phyloP scores from a whole-genome alignment of 176 grass and related monocot genomes.

The Musa beccarii region DNA sequence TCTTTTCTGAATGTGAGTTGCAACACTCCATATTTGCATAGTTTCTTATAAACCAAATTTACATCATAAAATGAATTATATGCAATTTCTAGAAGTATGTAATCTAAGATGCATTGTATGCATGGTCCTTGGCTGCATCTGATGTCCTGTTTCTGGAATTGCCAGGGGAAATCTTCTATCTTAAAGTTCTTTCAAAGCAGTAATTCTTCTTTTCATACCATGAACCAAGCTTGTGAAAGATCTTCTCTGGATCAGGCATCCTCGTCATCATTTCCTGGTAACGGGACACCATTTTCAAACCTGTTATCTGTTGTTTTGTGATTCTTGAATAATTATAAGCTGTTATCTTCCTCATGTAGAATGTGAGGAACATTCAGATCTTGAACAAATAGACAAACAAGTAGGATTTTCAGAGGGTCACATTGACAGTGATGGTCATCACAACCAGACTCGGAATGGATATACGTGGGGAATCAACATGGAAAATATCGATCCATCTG shows the following conservation, averaged over 20 bases:
- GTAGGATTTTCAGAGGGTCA: not conserved
- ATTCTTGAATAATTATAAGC: conserved; percentile 2
- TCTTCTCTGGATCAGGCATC: conserved; percentile 19
- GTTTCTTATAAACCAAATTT: no score
- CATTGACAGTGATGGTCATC: not conserved
- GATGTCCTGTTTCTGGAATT: not conserved
- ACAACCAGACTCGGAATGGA: conserved; percentile 9
- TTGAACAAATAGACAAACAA: conserved; percentile 25
- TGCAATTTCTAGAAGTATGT: no score
- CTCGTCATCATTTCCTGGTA: conserved; percentile 21
- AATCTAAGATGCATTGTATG: not conserved
- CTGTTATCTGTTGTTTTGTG: not conserved
- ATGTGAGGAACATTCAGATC: conserved; percentile 25
- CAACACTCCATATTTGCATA: not conserved
- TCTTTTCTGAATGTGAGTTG: no score
- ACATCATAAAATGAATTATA: no score
- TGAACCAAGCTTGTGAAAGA: conserved; percentile 26
- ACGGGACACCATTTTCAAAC: not conserved
- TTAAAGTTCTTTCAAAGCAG: conserved; percentile 59
- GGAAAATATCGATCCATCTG: conserved; percentile 73
- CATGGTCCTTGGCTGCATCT: not conserved
- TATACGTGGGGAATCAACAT: conserved; percentile 44
- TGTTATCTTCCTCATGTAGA: not conserved
- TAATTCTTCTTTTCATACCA: conserved; percentile 19
- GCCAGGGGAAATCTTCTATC: conserved; percentile 55